Evolutionary conservation across 108 stramenopile genomes (phyloP), one percentile per base, ranked within the genome.

Genomic region (Nitzschia sp.): DNA sequence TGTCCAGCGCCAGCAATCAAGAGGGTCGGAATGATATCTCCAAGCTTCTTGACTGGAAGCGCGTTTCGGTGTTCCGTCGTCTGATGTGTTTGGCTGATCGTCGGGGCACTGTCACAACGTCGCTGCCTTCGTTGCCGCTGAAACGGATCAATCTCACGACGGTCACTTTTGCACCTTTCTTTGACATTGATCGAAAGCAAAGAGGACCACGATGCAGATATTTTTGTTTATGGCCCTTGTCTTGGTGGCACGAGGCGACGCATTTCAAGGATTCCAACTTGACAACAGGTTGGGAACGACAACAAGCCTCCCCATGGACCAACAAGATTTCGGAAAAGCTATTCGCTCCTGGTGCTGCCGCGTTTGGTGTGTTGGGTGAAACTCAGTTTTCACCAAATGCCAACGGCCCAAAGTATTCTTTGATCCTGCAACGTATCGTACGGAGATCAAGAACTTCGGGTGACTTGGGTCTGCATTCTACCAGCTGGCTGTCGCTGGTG

Each of bases 361-460:
- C 72, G 1, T 18, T 71, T 19, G 70, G 60, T 36, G 46, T 34
- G 46, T 24, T 71, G 30, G 60, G 46, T 29, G 66, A 35, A 35
- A 59, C 48, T 47, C 55, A 31, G 3, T 17, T 61, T 3, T 18
- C 64, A 2, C 68, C 87, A 31, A 88, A 88, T 45, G 90, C 91
- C 11, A 79, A 77, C 0, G 93, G n/a, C n/a, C 93, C 6, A 70
- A 78, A 32, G 87, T 95, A 58, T 95, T 82, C 63, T 86, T 95
- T 56, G 93, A 95, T 79, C 93, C 93, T 18, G 93, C 90, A 34
- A 88, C 88, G 87, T 95, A 95, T n/a, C n/a, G n/a, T n/a, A 94
- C 62, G 93, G 93, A 29, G 93, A 95, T 67, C 93, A 95, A 82
- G 93, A 95, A 75, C 66, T 90, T 3, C 79, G 90, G 17, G 85